Base-by-base conservation (phyloP, 2,329 filamentous ascomycete genomes). In the Arthrinium puccinioides region DNA sequence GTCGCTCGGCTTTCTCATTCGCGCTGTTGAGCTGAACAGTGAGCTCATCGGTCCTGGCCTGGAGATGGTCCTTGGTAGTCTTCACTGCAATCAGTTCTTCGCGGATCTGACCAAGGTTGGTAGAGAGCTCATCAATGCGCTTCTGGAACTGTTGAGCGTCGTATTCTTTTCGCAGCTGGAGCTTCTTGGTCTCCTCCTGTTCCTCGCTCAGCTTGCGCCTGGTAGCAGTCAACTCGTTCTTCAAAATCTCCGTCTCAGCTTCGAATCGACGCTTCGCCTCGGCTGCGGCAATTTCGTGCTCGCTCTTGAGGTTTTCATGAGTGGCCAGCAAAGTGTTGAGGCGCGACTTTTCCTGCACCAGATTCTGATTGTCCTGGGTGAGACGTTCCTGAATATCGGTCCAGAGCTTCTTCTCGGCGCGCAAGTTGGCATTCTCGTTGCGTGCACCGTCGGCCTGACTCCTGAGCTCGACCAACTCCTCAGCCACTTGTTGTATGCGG, bases 391-490 rank as follows among this genome's bases (percentile, higher is more conserved):
- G 89, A 23, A 96, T 94, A 39, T 84, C 87, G 65, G 92, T 94
- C 84, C 86, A 95, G 9, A 98, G 71, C 25, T 87, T 84, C 64
- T 95, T 95, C 61, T 97, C 90, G 0, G 90, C 89, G 59, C 94
- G 95, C 23, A 96, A 74, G 53, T 97, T 96, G 13, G 88, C 82
- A 37, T 82, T 87, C 57, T 98, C 92, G 46, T 87, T 88, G 36
- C 88, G 84, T 60, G 96, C 76, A 53, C 87, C 89, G 53, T 98
- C 90, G 4, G 85, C 70, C 36, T 90, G 65, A 21, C 84, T 84
- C 56, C 82, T 84, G 5, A 84, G 81, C 57, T 96, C 92, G 9
- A 97, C 80, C 6, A 97, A 73, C 50, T 98, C 90, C 60, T 97
- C 90, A 0, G 87, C 88, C 20, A 90, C 84, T 60, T 96, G 88